A percentile compares a stretch with the other conserved stretches of the same genome.
Conservation (phyloP, 352 stramenopile species). For the Globisporangium canariense region DNA sequence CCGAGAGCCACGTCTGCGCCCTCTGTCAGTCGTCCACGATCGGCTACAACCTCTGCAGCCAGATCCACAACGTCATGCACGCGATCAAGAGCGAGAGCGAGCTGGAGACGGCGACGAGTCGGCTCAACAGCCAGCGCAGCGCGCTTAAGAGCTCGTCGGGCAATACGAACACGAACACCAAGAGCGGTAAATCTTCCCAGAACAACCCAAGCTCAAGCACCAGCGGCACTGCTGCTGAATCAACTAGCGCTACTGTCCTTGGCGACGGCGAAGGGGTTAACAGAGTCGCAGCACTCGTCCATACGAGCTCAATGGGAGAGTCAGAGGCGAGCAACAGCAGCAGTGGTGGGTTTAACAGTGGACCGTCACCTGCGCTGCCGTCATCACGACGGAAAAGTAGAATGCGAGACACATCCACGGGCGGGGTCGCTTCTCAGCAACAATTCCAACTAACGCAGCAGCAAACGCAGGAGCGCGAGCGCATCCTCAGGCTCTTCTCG, state of each 20-base stretch:
- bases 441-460: constrained; percentile 1
- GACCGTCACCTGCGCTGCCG: neutral
- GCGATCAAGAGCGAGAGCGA: constrained; percentile 38
- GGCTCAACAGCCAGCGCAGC: constrained; percentile 12
- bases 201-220: neutral
- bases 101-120: constrained; percentile 3
- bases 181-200: neutral
- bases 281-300: neutral
- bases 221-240: neutral
- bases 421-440: neutral
- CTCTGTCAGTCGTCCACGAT: constrained; percentile 60
- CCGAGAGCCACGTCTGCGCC: constrained; percentile 19
- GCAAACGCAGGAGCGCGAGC: constrained; percentile 14
- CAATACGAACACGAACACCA: neutral
- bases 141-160: constrained; percentile 3
- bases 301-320: neutral
- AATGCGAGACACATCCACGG: neutral
- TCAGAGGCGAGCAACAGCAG: neutral
- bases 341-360: neutral
- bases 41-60: constrained; percentile 60
- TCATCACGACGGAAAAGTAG: constrained; percentile 8
- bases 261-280: neutral
- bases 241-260: too few relatives aligned
- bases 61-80: constrained; percentile 52
- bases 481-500: constrained; percentile 46